These are phyloP conservation scores for Saturnispora ahearnii DNA, from an alignment of 805 yeast species.

Conservation along the genomic window DNA sequence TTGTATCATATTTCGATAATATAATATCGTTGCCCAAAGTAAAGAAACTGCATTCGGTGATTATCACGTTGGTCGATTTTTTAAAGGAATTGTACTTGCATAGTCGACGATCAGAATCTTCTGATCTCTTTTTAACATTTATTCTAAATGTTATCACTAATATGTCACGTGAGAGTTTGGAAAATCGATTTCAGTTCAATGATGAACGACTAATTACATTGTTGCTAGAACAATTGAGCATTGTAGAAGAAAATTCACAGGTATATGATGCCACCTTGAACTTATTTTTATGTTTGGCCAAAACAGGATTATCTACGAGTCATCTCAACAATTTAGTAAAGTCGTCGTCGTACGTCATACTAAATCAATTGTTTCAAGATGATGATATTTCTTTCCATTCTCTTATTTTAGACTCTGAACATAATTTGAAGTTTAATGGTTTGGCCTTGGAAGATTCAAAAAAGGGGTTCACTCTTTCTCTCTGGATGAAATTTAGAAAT, in stretches of 20 bases:
- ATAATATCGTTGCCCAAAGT: slow-evolving; percentile 8
- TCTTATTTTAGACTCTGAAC: background rate
- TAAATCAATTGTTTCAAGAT: background rate
- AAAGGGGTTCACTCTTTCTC: slow-evolving; percentile 19
- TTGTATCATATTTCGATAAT: slow-evolving; percentile 12
- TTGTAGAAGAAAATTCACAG: background rate
- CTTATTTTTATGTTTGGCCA: background rate
- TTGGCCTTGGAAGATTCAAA: slow-evolving; percentile 10
- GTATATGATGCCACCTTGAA: background rate
- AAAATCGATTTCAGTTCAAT: background rate
- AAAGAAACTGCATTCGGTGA: background rate
- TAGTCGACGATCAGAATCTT: background rate
- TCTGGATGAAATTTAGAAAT: slow-evolving; percentile 19
- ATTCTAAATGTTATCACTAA: background rate
- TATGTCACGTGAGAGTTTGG: background rate
- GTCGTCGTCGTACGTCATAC: background rate
- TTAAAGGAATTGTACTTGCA: background rate
- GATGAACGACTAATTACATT: background rate
- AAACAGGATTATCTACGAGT: background rate
- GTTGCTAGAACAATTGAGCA: background rate
- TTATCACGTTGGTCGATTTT: background rate
- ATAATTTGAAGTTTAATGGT: slow-evolving; percentile 8
- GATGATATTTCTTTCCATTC: background rate
- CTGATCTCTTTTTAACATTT: background rate
- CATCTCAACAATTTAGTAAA: background rate